These are phyloP conservation scores for Boechera divaricarpa DNA, from an alignment of 345 rosid genomes.

Conservation along the genomic window DNA sequence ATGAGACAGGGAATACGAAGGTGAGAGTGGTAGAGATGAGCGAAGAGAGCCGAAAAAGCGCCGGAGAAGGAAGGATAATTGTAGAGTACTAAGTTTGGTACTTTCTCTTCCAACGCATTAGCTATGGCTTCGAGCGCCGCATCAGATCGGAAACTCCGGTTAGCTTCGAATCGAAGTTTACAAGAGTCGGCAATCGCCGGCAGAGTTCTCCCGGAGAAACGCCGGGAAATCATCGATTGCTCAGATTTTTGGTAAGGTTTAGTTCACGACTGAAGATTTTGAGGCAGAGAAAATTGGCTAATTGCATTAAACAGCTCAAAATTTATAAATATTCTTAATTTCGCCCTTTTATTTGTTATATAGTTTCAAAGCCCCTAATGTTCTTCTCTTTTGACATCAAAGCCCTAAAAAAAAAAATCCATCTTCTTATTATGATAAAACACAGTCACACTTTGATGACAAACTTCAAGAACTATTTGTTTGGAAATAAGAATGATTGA, in stretches of 20 bases:
- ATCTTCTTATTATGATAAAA: conserved; percentile 3
- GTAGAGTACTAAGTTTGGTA: conserved; percentile 65
- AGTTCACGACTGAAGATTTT: conserved; percentile 3
- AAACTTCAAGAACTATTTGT: not conserved
- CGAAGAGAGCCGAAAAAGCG: conserved; percentile 80
- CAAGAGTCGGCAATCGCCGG: not conserved
- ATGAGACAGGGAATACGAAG: conserved; percentile 66
- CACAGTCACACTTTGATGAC: not conserved
- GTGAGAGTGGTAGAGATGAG: conserved; percentile 76
- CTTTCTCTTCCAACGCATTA: conserved; percentile 61
- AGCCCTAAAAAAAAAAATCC: too few species aligned
- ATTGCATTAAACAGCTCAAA: conserved; percentile 13
- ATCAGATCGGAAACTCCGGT: conserved; percentile 71
- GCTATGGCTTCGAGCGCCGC: conserved; percentile 77
- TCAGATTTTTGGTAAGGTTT: not conserved
- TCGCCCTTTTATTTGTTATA: not conserved
- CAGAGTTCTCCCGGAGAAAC: not conserved
- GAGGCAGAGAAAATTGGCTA: conserved; percentile 4
- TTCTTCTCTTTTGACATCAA: not conserved
- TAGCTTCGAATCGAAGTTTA: not conserved
- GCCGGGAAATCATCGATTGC: conserved; percentile 33
- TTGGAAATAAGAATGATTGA: not conserved
- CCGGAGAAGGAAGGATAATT: conserved; percentile 93
- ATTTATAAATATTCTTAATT: not conserved
- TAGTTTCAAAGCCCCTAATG: not conserved